Percentiles rank a stretch among this genome's conserved stretches.
Conservation (phyloP, 805 yeast genomes). For the Limtongozyma cylindracea region DNA sequence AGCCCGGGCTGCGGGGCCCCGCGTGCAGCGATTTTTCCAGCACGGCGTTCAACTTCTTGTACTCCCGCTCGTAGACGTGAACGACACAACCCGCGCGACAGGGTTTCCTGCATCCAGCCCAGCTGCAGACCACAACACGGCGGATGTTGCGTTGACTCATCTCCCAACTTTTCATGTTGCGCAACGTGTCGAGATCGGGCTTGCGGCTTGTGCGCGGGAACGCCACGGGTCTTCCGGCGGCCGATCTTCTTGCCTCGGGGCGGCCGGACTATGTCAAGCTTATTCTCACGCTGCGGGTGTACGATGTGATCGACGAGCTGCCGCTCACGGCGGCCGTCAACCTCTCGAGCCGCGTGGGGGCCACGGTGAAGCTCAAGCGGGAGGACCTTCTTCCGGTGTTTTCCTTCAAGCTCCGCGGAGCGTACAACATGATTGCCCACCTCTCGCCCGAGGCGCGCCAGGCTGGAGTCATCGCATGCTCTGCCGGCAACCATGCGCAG, state of each 20-base stretch:
- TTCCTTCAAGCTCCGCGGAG: constrained; percentile 91
- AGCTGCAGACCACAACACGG: neutral
- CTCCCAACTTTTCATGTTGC: neutral
- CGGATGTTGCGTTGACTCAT: neutral
- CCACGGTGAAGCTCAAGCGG: constrained; percentile 61
- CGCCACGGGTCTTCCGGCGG: neutral
- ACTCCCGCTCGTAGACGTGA: too few species aligned
- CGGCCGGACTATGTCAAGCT: constrained; percentile 85
- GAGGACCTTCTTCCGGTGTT: constrained; percentile 91
- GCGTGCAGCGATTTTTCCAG: too few species aligned
- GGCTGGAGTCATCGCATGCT: constrained; percentile 88
- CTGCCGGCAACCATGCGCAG: constrained; percentile 98
- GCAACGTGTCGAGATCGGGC: neutral
- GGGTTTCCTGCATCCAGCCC: neutral
- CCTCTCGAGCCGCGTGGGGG: constrained; percentile 47
- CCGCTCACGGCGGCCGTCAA: constrained; percentile 60
- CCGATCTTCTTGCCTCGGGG: constrained; percentile 31
- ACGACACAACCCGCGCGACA: too few species aligned
- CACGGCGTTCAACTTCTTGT: too few species aligned
- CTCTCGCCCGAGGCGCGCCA: constrained; percentile 26
- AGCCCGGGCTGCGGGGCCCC: too few species aligned
- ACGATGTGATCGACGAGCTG: constrained; percentile 67
- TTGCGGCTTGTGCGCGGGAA: neutral
- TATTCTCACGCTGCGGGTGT: constrained; percentile 78
- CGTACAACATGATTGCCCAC: constrained; percentile 90